Conservation (phyloP, 805 yeast species). For the Phaffomyces opuntiae region DNA sequence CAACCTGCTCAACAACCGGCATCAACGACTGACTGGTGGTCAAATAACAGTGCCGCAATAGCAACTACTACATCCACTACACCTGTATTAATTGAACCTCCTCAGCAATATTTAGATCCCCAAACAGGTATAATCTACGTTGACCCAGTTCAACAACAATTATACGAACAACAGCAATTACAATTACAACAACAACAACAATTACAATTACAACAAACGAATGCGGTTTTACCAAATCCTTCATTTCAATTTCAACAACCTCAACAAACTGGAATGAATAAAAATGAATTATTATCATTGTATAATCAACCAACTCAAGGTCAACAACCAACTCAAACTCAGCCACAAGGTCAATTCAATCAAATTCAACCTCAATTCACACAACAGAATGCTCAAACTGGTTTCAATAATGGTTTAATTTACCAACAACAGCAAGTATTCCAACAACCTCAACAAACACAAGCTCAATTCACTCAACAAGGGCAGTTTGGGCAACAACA, state of each 20-base stretch:
- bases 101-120: conserved; percentile 69
- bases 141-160: conserved; percentile 55
- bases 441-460: neutral
- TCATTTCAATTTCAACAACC: conserved; percentile 1
- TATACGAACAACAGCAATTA: conserved; percentile 21
- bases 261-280: conserved; percentile 14
- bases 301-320: conserved; percentile 9
- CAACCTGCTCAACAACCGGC: conserved; percentile 1
- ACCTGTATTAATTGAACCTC: conserved; percentile 32
- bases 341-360: neutral
- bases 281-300: conserved; percentile 16
- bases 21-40: conserved; percentile 19
- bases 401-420: neutral
- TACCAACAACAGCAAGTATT: neutral
- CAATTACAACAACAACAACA: neutral
- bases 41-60: conserved; percentile 9
- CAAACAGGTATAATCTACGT: conserved; percentile 62
- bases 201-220: conserved; percentile 5
- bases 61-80: conserved; percentile 27
- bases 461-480: neutral
- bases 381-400: neutral
- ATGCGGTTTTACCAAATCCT: conserved; percentile 5
- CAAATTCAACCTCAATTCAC: conserved; percentile 2
- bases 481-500: too few relatives aligned
- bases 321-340: neutral